Percentiles rank a stretch among this genome's conserved stretches.
These are phyloP conservation scores for Urtica urens DNA, from an alignment of 306 rosid genomes.

Conservation along the genomic window DNA sequence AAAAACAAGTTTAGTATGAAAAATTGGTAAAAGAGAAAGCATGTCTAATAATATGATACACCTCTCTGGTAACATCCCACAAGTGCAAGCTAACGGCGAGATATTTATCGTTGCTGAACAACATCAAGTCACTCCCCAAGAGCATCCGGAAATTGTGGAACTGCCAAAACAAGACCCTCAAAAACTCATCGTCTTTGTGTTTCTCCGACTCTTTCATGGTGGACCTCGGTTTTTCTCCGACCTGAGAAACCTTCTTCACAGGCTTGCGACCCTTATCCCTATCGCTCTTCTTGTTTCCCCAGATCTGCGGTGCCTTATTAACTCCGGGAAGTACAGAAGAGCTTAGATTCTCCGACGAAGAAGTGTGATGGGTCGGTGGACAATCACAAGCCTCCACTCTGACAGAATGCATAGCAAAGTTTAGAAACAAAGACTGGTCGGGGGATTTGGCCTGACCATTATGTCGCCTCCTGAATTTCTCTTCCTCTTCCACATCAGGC, in stretches of 20 bases:
- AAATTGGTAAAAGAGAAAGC: constrained; percentile 4
- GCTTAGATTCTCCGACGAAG: constrained; percentile 46
- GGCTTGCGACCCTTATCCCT: constrained; percentile 42
- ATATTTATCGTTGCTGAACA: constrained; percentile 90
- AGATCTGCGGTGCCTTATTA: constrained; percentile 44
- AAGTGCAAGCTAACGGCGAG: constrained; percentile 94
- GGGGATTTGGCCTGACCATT: constrained; percentile 71
- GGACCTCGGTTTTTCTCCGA: constrained; percentile 62
- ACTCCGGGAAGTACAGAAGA: constrained; percentile 67
- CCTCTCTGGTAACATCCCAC: constrained; percentile 91
- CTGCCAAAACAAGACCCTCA: constrained; percentile 89
- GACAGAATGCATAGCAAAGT: constrained; percentile 96
- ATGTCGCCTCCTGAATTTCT: constrained; percentile 77
- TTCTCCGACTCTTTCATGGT: constrained; percentile 75
- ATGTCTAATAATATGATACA: constrained; percentile 19
- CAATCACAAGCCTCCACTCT: constrained; percentile 99
- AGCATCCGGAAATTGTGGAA: constrained; percentile 97
- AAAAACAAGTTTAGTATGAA: constrained; percentile 7
- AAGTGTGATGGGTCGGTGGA: constrained; percentile 60
- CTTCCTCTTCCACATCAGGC: constrained; percentile 92
- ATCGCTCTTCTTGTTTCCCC: constrained; percentile 52
- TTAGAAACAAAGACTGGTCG: constrained; percentile 76
- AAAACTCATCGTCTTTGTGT: constrained; percentile 61
- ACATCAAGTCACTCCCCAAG: constrained; percentile 81
- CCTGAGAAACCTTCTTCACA: constrained; percentile 62